A percentile compares a stretch with the other conserved stretches of the same genome.
Conservation (phyloP, 2,329 filamentous ascomycete species). For the Monilinia polystroma region DNA sequence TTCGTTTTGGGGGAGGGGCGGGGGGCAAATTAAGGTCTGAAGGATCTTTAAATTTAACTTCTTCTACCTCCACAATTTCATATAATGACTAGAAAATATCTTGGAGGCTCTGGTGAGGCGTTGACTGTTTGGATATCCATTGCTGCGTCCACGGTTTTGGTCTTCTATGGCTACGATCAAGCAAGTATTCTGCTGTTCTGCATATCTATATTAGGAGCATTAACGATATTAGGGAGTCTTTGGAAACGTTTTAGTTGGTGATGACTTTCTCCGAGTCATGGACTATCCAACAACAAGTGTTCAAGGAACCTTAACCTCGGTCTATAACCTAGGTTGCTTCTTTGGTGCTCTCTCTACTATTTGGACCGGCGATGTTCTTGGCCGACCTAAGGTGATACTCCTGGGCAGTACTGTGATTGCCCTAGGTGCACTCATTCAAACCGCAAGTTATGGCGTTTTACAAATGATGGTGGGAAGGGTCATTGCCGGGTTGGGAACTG, state of each 20-base stretch:
- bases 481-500: conserved; percentile 52
- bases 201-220: background rate
- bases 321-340: conserved; percentile 49
- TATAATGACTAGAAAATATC: conserved; percentile 48
- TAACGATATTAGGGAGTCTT: conserved; percentile 36
- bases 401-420: conserved; percentile 57
- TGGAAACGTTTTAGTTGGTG: conserved; percentile 46
- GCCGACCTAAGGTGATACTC: conserved; percentile 56
- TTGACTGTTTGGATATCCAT: conserved; percentile 54
- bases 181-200: conserved; percentile 27
- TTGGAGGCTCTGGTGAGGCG: conserved; percentile 50
- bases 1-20: background rate
- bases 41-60: background rate
- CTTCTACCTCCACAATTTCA: background rate
- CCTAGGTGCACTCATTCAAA: conserved; percentile 51
- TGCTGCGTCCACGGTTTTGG: conserved; percentile 49
- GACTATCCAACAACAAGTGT: conserved; percentile 12
- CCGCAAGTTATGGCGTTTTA: conserved; percentile 46
- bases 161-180: conserved; percentile 51
- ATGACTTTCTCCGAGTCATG: conserved; percentile 46
- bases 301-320: conserved; percentile 10
- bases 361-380: conserved; percentile 51
- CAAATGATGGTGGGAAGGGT: conserved; percentile 55
- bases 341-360: conserved; percentile 44
- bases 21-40: background rate